A percentile compares a stretch with the other conserved stretches of the same genome.
These are phyloP conservation scores for Pilasporangium apinafurcum DNA, from an alignment of 352 stramenopile genomes.

Conservation along the genomic window DNA sequence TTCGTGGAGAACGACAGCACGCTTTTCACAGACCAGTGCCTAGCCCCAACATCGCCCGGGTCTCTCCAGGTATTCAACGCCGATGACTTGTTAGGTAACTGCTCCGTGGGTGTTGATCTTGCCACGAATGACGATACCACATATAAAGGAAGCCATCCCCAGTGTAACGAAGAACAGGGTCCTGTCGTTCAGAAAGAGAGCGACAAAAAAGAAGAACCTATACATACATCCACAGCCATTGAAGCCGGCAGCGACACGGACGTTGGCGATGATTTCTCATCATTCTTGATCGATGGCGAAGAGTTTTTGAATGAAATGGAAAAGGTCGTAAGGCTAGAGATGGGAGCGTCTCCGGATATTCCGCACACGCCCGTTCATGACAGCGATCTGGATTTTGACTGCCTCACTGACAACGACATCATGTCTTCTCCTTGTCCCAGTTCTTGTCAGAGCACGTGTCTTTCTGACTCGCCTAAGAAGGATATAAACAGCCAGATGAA, in stretches of 20 bases:
- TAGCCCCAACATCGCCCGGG: background rate
- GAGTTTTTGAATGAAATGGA: slow-evolving; percentile 53
- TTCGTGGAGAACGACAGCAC: slow-evolving; percentile 22
- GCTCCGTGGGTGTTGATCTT: slow-evolving; percentile 10
- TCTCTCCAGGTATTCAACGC: slow-evolving; percentile 14
- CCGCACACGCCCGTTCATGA: slow-evolving; percentile 4
- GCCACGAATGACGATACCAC: background rate
- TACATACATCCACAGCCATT: too few relatives aligned
- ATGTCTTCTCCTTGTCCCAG: slow-evolving; percentile 46
- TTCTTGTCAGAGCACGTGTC: slow-evolving; percentile 14
- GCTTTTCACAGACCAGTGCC: background rate
- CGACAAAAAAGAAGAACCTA: too few relatives aligned
- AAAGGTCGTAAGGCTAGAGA: slow-evolving; percentile 37
- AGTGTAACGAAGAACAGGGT: too few relatives aligned
- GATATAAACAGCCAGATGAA: too few relatives aligned
- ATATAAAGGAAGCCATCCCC: too few relatives aligned
- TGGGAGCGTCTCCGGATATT: slow-evolving; percentile 1
- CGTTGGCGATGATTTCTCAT: slow-evolving; percentile 21
- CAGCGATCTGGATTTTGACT: slow-evolving; percentile 28
- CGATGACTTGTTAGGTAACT: slow-evolving; percentile 19
- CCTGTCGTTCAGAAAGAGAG: too few relatives aligned
- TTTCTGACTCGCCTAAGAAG: slow-evolving; percentile 15
- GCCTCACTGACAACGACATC: slow-evolving; percentile 36
- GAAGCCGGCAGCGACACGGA: background rate
- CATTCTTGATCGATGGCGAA: slow-evolving; percentile 49